Conservation (phyloP, 2,329 filamentous ascomycete species). For the Aspergillus pseudotamarii region DNA sequence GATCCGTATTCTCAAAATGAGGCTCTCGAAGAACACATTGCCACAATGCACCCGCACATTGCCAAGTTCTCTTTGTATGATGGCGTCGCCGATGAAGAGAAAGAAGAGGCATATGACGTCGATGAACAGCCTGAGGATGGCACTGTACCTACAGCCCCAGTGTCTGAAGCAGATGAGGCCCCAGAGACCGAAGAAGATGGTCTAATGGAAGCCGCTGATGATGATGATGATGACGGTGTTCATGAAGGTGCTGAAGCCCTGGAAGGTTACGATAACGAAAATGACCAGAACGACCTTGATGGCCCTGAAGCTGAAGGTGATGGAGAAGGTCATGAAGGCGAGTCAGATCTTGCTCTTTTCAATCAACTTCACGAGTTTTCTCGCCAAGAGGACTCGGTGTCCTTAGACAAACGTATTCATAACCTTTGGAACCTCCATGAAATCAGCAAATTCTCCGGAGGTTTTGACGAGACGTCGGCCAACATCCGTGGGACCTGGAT, state of each 20-base stretch:
- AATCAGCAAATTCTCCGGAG: conserved; percentile 34
- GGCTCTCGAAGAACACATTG: conserved; percentile 37
- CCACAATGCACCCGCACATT: conserved; percentile 36
- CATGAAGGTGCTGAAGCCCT: conserved; percentile 19
- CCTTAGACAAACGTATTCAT: conserved; percentile 35
- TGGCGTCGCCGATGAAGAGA: conserved; percentile 25
- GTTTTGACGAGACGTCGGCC: conserved; percentile 36
- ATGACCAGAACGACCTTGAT: conserved; percentile 20
- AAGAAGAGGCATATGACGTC: conserved; percentile 22
- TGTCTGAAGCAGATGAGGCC: conserved; percentile 16
- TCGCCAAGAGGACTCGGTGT: conserved; percentile 24
- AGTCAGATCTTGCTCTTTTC: conserved; percentile 23
- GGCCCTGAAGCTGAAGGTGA: conserved; percentile 22
- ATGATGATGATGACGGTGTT: conserved; percentile 16
- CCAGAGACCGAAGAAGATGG: conserved; percentile 21
- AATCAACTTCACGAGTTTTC: conserved; percentile 27
- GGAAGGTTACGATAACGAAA: conserved; percentile 21
- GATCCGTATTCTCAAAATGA: conserved; percentile 29
- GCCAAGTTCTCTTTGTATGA: conserved; percentile 30
- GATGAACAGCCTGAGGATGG: conserved; percentile 22
- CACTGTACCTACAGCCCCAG: conserved; percentile 11
- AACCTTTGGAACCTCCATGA: conserved; percentile 43
- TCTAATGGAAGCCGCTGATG: conserved; percentile 15
- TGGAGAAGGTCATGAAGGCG: conserved; percentile 24
- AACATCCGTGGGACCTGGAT: conserved; percentile 38